These are phyloP conservation scores for Nemania sp. DNA, from an alignment of 2,329 filamentous ascomycete species.

Conservation along the genomic window DNA sequence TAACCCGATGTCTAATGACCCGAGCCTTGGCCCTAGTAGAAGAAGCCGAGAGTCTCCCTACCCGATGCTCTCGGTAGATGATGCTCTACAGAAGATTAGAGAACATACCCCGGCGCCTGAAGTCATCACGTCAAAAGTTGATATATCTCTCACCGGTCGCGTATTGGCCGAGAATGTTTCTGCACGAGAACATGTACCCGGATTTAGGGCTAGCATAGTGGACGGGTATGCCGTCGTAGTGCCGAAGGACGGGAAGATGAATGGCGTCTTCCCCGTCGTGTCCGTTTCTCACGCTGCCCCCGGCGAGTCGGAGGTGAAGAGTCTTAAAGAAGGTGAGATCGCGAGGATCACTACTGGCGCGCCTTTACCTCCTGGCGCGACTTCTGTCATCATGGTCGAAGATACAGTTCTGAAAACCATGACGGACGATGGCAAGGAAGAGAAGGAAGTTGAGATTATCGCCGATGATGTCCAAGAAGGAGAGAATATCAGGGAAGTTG, in stretches of 20 bases:
- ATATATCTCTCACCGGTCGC: conserved; percentile 75
- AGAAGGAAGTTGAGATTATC: conserved; percentile 87
- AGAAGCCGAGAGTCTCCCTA: conserved; percentile 90
- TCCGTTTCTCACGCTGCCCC: conserved; percentile 88
- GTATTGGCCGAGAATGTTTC: conserved; percentile 86
- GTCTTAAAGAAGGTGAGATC: conserved; percentile 79
- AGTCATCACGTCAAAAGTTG: conserved; percentile 69
- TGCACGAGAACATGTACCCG: conserved; percentile 86
- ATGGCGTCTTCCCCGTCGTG: conserved; percentile 86
- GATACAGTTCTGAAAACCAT: conserved; percentile 82
- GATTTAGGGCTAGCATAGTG: conserved; percentile 94
- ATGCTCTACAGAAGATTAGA: conserved; percentile 80
- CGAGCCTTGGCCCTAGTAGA: conserved; percentile 70
- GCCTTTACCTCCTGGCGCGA: conserved; percentile 87
- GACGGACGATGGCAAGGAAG: conserved; percentile 85
- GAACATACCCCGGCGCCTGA: conserved; percentile 76
- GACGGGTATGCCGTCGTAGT: conserved; percentile 93
- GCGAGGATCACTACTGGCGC: conserved; percentile 95
- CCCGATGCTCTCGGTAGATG: conserved; percentile 87
- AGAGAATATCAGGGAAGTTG: conserved; percentile 92
- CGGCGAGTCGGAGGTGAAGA: conserved; percentile 64
- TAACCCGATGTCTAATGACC: conserved; percentile 70
- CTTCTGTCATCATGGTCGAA: conserved; percentile 96
- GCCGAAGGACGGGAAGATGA: conserved; percentile 70
- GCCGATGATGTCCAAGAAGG: conserved; percentile 79